phyloP scores from a whole-genome alignment of 805 yeast genomes.

The Ogataea trehalophila region DNA sequence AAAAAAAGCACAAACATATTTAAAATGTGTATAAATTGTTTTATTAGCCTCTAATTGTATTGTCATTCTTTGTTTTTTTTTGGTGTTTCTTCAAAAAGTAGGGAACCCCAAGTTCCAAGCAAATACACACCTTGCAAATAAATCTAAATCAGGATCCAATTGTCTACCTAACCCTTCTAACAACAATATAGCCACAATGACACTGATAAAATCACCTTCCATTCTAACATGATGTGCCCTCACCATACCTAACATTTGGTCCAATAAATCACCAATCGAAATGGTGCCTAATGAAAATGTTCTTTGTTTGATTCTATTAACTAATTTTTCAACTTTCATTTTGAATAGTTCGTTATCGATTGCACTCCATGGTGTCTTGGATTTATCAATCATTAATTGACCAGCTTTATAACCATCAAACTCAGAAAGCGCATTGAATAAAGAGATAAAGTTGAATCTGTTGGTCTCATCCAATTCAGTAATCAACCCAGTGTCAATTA shows the following conservation, averaged over 20 bases:
- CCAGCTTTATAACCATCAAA: conserved; percentile 96
- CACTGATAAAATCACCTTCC: conserved; percentile 96
- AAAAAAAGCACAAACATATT: background rate
- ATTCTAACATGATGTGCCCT: conserved; percentile 90
- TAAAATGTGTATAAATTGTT: background rate
- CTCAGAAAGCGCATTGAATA: conserved; percentile 81
- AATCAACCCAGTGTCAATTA: conserved; percentile 89
- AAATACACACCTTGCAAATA: conserved; percentile 91
- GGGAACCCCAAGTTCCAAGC: conserved; percentile 35
- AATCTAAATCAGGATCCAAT: conserved; percentile 86
- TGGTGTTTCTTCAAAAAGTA: conserved; percentile 16
- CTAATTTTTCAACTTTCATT: conserved; percentile 77
- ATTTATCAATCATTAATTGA: conserved; percentile 89
- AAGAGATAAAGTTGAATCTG: conserved; percentile 79
- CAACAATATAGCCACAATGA: conserved; percentile 85
- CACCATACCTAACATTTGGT: conserved; percentile 86
- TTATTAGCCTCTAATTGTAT: background rate
- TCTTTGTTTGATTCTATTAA: conserved; percentile 72
- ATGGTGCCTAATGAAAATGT: conserved; percentile 92
- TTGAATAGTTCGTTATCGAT: conserved; percentile 82
- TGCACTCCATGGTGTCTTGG: conserved; percentile 91
- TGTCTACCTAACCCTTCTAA: conserved; percentile 95
- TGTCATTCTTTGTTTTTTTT: background rate
- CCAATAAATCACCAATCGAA: conserved; percentile 85
- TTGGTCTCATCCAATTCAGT: conserved; percentile 80